Percentiles rank a stretch among this genome's conserved stretches.
Evolutionary conservation across 495 filamentous ascomycete genomes (phyloP).

Genomic region (Neurospora pannonica): DNA sequence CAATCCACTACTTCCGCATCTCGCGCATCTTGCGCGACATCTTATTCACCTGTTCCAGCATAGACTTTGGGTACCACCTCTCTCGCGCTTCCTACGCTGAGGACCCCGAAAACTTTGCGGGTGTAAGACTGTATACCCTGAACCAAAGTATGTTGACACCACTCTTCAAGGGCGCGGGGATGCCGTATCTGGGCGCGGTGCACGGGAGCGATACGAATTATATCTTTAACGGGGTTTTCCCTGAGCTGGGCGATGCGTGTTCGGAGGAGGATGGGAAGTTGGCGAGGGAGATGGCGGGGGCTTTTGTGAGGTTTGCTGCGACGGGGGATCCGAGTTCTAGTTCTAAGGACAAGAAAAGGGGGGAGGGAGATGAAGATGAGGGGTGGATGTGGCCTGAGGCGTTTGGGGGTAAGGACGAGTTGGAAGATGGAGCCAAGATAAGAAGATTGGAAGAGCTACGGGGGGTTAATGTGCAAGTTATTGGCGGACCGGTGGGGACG

Average conservation of each 20-base stretch:
- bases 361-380: background rate
- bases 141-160: conserved; percentile 24
- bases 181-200: conserved; percentile 17
- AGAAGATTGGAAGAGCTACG: background rate
- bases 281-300: conserved; percentile 1
- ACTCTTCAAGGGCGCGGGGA: conserved; percentile 9
- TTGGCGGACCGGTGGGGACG: conserved; percentile 13
- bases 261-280: conserved; percentile 12
- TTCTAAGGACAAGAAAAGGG: background rate
- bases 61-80: conserved; percentile 21
- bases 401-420: conserved; percentile 1
- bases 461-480: conserved; percentile 4
- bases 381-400: conserved; percentile 8
- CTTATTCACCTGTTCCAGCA: conserved; percentile 22
- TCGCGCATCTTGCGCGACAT: conserved; percentile 22
- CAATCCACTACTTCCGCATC: conserved; percentile 21
- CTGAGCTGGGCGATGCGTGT: conserved; percentile 4
- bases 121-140: conserved; percentile 15
- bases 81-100: background rate
- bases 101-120: background rate
- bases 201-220: conserved; percentile 26
- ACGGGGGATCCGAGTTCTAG: conserved; percentile 1
- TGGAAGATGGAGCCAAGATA: no score
- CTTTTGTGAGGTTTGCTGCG: conserved; percentile 14
- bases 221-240: conserved; percentile 20